phyloP scores from a whole-genome alignment of 163 green algal species.

The Scenedesmus sp. region DNA sequence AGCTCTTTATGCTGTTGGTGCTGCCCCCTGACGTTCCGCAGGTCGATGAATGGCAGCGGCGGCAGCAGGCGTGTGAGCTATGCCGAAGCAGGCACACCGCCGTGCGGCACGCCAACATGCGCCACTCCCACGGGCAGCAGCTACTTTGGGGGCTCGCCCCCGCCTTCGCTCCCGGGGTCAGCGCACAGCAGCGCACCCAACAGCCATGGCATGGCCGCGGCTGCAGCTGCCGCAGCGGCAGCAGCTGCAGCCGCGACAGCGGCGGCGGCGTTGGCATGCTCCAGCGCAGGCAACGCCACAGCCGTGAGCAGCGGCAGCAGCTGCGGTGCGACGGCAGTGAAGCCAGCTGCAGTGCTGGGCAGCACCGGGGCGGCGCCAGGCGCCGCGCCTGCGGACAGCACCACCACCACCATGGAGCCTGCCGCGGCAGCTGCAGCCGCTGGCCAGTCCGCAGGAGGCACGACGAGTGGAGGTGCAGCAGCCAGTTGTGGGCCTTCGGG shows the following conservation, averaged over 20 bases:
- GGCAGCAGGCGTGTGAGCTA: slow-evolving; percentile 44
- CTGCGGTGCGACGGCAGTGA: neutral
- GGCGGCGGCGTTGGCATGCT: slow-evolving; percentile 23
- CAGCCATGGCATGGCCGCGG: slow-evolving; percentile 2
- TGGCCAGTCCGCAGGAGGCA: neutral
- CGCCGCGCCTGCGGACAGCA: neutral
- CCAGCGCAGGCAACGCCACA: neutral
- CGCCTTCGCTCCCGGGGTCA: neutral
- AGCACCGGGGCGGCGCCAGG: neutral
- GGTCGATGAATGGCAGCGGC: neutral
- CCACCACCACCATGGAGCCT: neutral
- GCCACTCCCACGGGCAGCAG: slow-evolving; percentile 33
- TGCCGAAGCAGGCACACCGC: neutral
- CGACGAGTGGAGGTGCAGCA: neutral
- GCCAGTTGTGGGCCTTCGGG: neutral
- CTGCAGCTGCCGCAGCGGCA: slow-evolving; percentile 5
- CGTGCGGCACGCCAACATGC: neutral
- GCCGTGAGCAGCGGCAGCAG: neutral
- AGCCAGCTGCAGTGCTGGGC: neutral
- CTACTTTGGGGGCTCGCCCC: neutral
- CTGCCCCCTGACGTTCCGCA: neutral
- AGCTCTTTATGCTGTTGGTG: neutral
- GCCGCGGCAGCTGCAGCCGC: neutral
- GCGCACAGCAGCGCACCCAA: slow-evolving; percentile 16
- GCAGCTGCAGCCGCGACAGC: slow-evolving; percentile 5